Percentiles rank a stretch among this genome's conserved stretches.
Conservation (phyloP, 1,139 yeast genomes). For the Yamadazyma aaseri region DNA sequence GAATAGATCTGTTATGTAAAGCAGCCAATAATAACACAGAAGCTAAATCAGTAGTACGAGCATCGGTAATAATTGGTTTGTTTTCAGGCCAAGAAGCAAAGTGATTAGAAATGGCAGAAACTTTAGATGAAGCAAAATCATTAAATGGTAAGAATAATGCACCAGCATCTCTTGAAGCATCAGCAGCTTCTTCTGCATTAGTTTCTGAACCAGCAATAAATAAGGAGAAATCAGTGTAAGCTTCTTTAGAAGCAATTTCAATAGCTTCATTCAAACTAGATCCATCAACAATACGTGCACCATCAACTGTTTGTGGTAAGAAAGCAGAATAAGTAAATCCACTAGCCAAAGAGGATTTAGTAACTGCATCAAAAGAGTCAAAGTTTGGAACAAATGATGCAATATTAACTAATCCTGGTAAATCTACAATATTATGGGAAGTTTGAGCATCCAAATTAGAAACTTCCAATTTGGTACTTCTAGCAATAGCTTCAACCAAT, state of each 20-base stretch:
- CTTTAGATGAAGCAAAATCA: slow-evolving; percentile 66
- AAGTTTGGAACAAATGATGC: slow-evolving; percentile 76
- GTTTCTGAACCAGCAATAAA: slow-evolving; percentile 79
- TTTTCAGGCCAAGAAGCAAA: slow-evolving; percentile 79
- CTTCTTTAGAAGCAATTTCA: slow-evolving; percentile 54
- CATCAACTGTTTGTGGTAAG: slow-evolving; percentile 68
- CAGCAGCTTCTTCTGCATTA: slow-evolving; percentile 62
- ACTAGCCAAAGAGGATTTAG: slow-evolving; percentile 72
- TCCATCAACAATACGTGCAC: slow-evolving; percentile 63
- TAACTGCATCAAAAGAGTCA: slow-evolving; percentile 60
- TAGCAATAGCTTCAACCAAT: slow-evolving; percentile 86
- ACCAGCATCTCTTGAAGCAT: slow-evolving; percentile 67
- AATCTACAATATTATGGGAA: slow-evolving; percentile 74
- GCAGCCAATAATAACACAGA: slow-evolving; percentile 88
- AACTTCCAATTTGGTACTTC: slow-evolving; percentile 67
- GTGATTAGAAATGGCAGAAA: slow-evolving; percentile 75
- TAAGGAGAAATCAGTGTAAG: slow-evolving; percentile 80
- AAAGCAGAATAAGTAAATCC: slow-evolving; percentile 89
- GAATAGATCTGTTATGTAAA: slow-evolving; percentile 80
- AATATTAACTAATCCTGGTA: slow-evolving; percentile 87
- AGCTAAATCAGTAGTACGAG: slow-evolving; percentile 88
- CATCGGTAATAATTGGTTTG: slow-evolving; percentile 91
- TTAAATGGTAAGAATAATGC: slow-evolving; percentile 81
- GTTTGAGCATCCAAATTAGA: slow-evolving; percentile 85
- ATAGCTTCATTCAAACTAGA: slow-evolving; percentile 64